phyloP scores from a whole-genome alignment of 108 stramenopile species.

The Aurantiochytrium sp. region DNA sequence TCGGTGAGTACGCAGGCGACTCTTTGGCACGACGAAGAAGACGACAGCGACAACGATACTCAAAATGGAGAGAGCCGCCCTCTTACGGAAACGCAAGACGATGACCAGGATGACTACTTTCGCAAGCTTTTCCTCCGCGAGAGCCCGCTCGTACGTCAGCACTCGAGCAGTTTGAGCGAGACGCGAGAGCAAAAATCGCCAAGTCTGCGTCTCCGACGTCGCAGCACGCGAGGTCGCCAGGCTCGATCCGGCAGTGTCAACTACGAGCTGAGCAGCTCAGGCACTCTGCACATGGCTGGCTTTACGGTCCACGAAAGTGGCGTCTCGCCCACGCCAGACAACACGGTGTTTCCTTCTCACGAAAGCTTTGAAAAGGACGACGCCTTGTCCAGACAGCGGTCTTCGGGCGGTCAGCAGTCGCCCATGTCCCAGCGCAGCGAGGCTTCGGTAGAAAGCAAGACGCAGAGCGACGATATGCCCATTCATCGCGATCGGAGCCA shows the following conservation, averaged over 20 bases:
- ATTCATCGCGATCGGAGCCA: neutral
- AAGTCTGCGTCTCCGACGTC: neutral
- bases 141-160: too few species aligned
- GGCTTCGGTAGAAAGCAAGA: neutral
- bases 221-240: neutral
- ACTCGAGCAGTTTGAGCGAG: too few species aligned
- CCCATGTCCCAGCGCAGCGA: neutral
- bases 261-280: constrained; percentile 7
- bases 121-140: too few species aligned
- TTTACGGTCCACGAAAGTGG: neutral
- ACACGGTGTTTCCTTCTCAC: neutral
- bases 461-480: neutral
- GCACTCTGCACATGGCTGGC: neutral
- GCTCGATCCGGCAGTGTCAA: neutral
- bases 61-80: neutral
- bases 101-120: too few species aligned
- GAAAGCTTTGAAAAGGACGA: neutral
- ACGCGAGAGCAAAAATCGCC: too few species aligned
- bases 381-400: neutral
- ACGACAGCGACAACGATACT: neutral
- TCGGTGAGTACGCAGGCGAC: neutral
- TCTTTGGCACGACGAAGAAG: neutral
- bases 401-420: neutral
- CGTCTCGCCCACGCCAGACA: neutral
- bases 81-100: neutral